These are phyloP conservation scores for Colletotrichum chrysophilum DNA, from an alignment of 2,329 filamentous ascomycete genomes.

Conservation along the genomic window DNA sequence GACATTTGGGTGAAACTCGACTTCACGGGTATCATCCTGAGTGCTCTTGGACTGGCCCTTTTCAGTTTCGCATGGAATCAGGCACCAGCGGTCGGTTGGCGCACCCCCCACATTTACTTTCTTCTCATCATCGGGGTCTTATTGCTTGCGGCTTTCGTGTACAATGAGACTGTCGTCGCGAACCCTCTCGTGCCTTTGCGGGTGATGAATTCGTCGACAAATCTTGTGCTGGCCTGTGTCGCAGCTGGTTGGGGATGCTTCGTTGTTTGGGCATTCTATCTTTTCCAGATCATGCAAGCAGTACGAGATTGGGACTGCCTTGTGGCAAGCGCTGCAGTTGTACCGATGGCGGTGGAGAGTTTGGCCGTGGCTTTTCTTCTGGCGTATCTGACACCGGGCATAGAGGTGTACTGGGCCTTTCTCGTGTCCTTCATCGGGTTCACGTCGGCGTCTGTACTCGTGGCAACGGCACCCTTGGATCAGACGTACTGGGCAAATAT, in stretches of 20 bases:
- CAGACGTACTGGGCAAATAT: conserved; percentile 69
- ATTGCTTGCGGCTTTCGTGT: conserved; percentile 33
- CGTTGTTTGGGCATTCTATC: conserved; percentile 57
- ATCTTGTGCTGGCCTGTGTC: conserved; percentile 61
- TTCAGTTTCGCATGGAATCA: conserved; percentile 57
- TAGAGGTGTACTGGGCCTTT: neutral
- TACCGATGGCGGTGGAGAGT: conserved; percentile 46
- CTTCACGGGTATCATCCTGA: conserved; percentile 43
- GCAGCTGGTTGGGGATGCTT: conserved; percentile 59
- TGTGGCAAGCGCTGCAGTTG: conserved; percentile 46
- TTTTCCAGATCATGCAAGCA: conserved; percentile 52
- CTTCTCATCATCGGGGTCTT: conserved; percentile 40
- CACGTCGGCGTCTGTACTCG: conserved; percentile 44
- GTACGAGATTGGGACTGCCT: conserved; percentile 46
- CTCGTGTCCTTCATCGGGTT: conserved; percentile 48
- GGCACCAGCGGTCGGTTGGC: conserved; percentile 52
- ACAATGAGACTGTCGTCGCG: conserved; percentile 38
- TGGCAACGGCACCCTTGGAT: conserved; percentile 50
- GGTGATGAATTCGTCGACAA: conserved; percentile 48
- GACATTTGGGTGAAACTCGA: conserved; percentile 31
- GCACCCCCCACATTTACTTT: conserved; percentile 43
- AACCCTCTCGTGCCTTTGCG: conserved; percentile 63
- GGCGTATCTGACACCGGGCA: conserved; percentile 47
- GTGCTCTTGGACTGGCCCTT: conserved; percentile 43
- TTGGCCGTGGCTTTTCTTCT: conserved; percentile 41